Conservation (phyloP, 2,329 filamentous ascomycete species). For the Fusarium tjaetaba region DNA sequence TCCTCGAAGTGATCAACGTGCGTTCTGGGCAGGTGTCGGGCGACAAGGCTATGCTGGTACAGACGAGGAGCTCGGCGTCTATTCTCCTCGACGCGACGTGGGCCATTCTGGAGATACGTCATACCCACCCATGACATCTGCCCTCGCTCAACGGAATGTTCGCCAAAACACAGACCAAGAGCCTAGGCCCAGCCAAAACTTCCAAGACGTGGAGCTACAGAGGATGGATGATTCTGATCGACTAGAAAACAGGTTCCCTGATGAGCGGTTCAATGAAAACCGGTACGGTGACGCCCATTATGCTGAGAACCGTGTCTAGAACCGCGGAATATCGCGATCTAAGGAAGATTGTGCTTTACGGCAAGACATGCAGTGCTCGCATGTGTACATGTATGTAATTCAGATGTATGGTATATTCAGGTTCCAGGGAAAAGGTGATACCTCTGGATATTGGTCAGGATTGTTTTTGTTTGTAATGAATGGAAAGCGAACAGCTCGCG, state of each 20-base stretch:
- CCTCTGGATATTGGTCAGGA: background rate
- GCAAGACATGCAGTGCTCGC: background rate
- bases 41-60: constrained; percentile 65
- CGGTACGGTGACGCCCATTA: constrained; percentile 13
- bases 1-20: constrained; percentile 74
- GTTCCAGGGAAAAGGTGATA: background rate
- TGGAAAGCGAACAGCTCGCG: constrained; percentile 10
- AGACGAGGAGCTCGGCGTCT: constrained; percentile 40
- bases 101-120: constrained; percentile 44
- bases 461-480: constrained; percentile 21
- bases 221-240: constrained; percentile 32
- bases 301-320: constrained; percentile 9
- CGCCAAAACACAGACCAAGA: constrained; percentile 21
- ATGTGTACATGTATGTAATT: constrained; percentile 18
- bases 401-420: constrained; percentile 6
- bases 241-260: constrained; percentile 22
- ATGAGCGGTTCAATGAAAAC: constrained; percentile 10
- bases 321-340: background rate
- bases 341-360: background rate
- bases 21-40: constrained; percentile 81
- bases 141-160: constrained; percentile 34
- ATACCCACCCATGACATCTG: constrained; percentile 40
- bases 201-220: constrained; percentile 49
- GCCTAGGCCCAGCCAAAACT: constrained; percentile 33
- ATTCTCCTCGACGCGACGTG: constrained; percentile 20